Evolutionary conservation across 164 flowering plant genomes (phyloP), one percentile per base, ranked within the genome.

Genomic region (Akebia trifoliata): DNA sequence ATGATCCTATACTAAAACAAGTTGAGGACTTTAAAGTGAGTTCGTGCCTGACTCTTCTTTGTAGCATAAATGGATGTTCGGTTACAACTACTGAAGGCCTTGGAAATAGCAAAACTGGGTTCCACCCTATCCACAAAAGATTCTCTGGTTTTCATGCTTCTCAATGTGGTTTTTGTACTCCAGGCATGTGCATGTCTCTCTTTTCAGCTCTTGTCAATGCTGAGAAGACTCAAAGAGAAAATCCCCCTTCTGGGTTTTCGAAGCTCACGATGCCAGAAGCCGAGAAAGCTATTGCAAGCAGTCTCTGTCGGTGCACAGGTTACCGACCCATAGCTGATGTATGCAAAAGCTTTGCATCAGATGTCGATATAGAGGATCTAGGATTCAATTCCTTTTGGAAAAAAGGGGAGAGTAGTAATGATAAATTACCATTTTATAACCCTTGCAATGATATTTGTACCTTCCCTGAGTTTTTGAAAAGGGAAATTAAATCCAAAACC

Each of bases 111-210:
- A 84, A 72, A 74, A 77, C 81, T 55, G 98, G 95, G 2, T 85
- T 81, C 69, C 96, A 92, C 61, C 49, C 95, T 9, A 89, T 92
- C 64, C 96, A 92, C 38, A 66, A 82, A 61, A 76, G 98, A 60
- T 65, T 92, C 36, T 49, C 95, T 32, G 96, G 95, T 8, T 92
- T 92, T 59, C 95, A 86, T 78, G 95, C 96, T 58, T 85, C 96
- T 66, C 98, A 92, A 60, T 92, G 98, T 64, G 98, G 96, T 43
- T 92, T 79, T 57, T 92, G 98, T 58, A 89, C 98, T 52, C 98
- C 98, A 1, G 98, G 98, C 21, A 82, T 92, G 85, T 92, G 95
- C 61, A 69, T 92, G 60, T 92, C 96, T 8, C 72, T 92, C 49
- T 84, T 74, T 70, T 77, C 90, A 4, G 85, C 93, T 31, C 82